Evolutionary conservation across 352 stramenopile species (phyloP), one percentile per base, ranked within the genome.

Genomic region (Pilasporangium apinafurcum): DNA sequence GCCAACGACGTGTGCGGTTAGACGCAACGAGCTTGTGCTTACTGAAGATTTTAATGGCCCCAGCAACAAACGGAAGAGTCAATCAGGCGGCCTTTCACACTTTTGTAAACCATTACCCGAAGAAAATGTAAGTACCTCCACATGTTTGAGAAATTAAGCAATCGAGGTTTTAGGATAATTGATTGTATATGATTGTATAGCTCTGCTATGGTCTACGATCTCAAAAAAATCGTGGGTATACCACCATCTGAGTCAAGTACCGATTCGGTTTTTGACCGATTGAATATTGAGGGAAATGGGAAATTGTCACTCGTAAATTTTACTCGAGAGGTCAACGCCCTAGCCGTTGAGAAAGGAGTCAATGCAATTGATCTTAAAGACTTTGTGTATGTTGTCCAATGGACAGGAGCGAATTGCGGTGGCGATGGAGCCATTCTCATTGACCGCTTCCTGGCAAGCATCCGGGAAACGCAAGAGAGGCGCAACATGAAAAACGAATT

Each of bases 401-500:
- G 72, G 61, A 80, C 74, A 3, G 79, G 79, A 0, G 62, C 79
- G n/a, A 74, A 83, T 53, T 92, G 76, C 43, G 71, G 76, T 25
- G 79, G 76, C 0, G 67, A 77, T 44, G 76, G 76, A 13, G 56
- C 62, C 0, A 59, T 92, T 1, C 43, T 92, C 6, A 80, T 92
- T 35, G 79, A 92, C 52, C 69, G 79, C 14, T 92, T 92, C 37
- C 38, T 89, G 14, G 66, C 74, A 10, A 63, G 59, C 4, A 60
- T 89, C 22, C 76, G 76, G 28, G 77, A 86, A 39, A 85, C 75
- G 12, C 58, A 62, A 28, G 76, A 92, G 25, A 73, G 79, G 7
- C 59, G 76, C 45, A 92, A 87, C 49, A 92, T 89, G 79, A 87
- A 87, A 42, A 82, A 73, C 46, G 79, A 87, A 39, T 92, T 86